Base-by-base conservation (phyloP, 345 rosid genomes). In the Salix udensis region DNA sequence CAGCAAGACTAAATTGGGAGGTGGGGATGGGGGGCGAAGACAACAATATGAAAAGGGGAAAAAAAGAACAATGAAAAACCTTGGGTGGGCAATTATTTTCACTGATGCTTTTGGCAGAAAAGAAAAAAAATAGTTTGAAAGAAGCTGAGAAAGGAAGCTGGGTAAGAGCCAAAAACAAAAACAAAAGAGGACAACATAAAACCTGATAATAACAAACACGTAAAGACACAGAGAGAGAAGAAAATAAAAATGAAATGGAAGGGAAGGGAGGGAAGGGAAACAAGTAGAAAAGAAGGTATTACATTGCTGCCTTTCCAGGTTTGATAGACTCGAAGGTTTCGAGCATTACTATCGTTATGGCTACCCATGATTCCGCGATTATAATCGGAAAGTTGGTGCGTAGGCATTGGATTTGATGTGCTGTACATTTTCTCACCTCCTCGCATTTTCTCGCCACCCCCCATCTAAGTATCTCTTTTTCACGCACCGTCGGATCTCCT, bases 241-340 rank as follows among this genome's bases (percentile, higher is more conserved):
- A 55, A 16, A 60, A 50, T 21, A 53, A 30, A 5, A 61, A 48
- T 21, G 62, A 23, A 67, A 21, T 40, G 11, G 11, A 40, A 52
- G 50, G 44, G n/a, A 30, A 6, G 44, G 44, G n/a, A 40, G 37
- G 44, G n/a, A 30, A 6, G 44, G 44, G n/a, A 23, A 73, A 13
- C 26, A 31, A 72, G 53, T 70, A 11, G 46, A 31, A 50, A 11
- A 26, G 60, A 26, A 30, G 74, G 46, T 74, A 10, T 58, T 58
- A 89, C 95, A 87, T 89, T 91, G 83, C 50, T 85, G 81, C 96
- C 96, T 81, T 80, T 87, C 95, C 93, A 91, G 71, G 80, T 83
- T 86, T 91, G 90, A 82, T 91, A 91, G 58, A 82, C 78, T 18
- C 88, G 89, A 48, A 85, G 78, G 10, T 79, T 61, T 7, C 85